Evolutionary conservation across 2,329 filamentous ascomycete species (phyloP).

Genomic region (Penicillium brevicompactum): DNA sequence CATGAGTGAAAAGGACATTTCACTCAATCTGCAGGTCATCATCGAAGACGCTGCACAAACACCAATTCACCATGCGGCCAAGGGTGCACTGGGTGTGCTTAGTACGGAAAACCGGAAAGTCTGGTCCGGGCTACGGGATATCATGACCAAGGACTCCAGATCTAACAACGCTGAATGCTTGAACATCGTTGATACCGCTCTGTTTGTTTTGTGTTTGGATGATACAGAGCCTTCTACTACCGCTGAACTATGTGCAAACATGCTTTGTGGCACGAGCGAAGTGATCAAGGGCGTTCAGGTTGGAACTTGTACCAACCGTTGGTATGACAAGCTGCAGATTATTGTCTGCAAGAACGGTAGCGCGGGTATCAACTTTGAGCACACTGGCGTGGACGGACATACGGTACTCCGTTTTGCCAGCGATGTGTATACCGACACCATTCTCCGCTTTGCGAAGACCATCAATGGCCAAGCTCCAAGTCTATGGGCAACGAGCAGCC

Average conservation of each 20-base stretch:
- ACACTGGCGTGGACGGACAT: constrained; percentile 96
- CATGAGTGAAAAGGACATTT: constrained; percentile 94
- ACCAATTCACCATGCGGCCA: constrained; percentile 92
- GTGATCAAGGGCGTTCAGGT: constrained; percentile 93
- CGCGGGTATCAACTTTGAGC: constrained; percentile 98
- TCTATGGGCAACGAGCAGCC: constrained; percentile 86
- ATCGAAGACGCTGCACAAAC: constrained; percentile 87
- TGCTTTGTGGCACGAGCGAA: constrained; percentile 94
- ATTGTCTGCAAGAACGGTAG: constrained; percentile 99
- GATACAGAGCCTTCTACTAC: constrained; percentile 82
- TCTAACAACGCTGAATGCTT: constrained; percentile 96
- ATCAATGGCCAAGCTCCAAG: constrained; percentile 94
- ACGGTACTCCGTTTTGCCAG: constrained; percentile 95
- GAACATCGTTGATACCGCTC: constrained; percentile 89
- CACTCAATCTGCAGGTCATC: constrained; percentile 88
- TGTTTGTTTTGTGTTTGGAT: constrained; percentile 91
- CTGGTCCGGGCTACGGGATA: constrained; percentile 88
- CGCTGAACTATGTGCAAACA: constrained; percentile 91
- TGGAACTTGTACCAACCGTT: constrained; percentile 95
- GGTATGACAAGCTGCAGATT: constrained; percentile 99
- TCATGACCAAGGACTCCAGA: constrained; percentile 79
- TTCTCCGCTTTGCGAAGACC: constrained; percentile 88
- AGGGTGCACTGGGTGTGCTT: constrained; percentile 86
- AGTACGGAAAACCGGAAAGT: constrained; percentile 96
- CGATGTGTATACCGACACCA: constrained; percentile 96